Evolutionary conservation across 805 yeast genomes (phyloP).

Genomic region (Wickerhamiella hasegawae): DNA sequence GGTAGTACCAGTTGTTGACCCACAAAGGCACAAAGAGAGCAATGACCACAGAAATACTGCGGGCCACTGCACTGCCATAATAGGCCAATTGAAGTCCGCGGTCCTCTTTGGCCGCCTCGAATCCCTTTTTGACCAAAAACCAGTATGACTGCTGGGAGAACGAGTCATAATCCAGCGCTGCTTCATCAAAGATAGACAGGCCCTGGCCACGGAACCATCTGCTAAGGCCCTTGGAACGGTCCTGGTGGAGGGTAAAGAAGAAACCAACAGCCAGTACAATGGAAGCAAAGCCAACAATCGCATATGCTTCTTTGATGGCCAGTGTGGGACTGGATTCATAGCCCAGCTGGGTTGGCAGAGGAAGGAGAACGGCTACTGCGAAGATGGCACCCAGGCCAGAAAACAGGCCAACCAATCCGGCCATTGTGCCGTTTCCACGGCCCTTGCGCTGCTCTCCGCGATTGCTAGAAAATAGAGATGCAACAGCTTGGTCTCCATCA

Average conservation of each 20-base stretch:
- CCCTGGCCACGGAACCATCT: constrained; percentile 17
- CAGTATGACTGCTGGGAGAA: constrained; percentile 21
- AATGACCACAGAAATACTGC: constrained; percentile 43
- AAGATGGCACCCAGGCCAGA: constrained; percentile 56
- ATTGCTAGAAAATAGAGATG: background rate
- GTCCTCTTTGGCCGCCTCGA: constrained; percentile 30
- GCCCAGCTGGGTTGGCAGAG: constrained; percentile 39
- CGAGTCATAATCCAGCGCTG: constrained; percentile 14
- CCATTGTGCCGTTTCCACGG: constrained; percentile 30
- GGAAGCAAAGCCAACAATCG: constrained; percentile 18
- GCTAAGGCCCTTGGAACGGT: constrained; percentile 21
- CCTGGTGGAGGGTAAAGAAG: constrained; percentile 31
- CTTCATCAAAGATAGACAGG: constrained; percentile 17
- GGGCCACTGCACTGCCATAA: constrained; percentile 44
- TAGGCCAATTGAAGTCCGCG: constrained; percentile 39
- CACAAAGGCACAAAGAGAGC: constrained; percentile 48
- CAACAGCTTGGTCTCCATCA: background rate
- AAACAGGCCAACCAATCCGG: constrained; percentile 45
- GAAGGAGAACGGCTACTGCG: constrained; percentile 37
- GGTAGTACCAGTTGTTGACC: constrained; percentile 39
- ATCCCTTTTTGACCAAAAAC: constrained; percentile 31
- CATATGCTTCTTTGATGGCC: constrained; percentile 33
- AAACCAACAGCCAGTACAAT: constrained; percentile 22
- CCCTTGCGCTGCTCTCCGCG: background rate
- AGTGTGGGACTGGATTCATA: constrained; percentile 23